Evolutionary conservation across 208 protist species (phyloP).

Genomic region (Leishmania guyanensis): DNA sequence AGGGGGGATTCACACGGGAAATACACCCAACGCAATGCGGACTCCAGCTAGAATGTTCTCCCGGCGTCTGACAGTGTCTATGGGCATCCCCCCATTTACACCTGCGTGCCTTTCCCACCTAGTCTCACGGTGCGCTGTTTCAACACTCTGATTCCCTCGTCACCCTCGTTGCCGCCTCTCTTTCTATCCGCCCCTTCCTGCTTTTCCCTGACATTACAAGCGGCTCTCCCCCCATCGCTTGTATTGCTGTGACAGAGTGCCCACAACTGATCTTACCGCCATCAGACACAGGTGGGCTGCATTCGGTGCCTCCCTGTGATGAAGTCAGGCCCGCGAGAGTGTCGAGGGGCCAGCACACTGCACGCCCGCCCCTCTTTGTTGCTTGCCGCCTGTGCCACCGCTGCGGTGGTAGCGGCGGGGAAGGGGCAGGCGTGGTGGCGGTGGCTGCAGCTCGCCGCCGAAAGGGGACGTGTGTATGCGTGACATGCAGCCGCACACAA

Average conservation of each 20-base stretch:
- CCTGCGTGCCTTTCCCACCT: background rate
- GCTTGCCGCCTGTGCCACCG: background rate
- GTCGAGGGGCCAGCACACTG: background rate
- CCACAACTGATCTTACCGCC: background rate
- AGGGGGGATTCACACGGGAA: background rate
- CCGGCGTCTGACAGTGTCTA: background rate
- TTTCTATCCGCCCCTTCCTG: background rate
- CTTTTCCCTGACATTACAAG: background rate
- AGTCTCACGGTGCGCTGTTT: background rate
- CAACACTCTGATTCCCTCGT: background rate
- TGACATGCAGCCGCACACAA: slow-evolving; percentile 5
- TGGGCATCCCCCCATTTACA: background rate
- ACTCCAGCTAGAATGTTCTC: background rate
- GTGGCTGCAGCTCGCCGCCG: background rate
- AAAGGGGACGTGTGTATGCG: background rate
- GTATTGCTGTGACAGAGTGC: background rate
- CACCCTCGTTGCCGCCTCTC: background rate
- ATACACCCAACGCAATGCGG: background rate
- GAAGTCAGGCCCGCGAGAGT: slow-evolving; percentile 9
- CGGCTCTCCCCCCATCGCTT: background rate
- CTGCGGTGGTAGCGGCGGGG: background rate
- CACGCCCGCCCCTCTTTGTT: background rate
- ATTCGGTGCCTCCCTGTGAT: slow-evolving; percentile 25
- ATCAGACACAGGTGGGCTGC: slow-evolving; percentile 9
- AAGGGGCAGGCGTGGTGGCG: background rate